These are phyloP conservation scores for Ganoderma resinaceum DNA, from an alignment of 1,284 basidiomycete species.

Conservation along the genomic window DNA sequence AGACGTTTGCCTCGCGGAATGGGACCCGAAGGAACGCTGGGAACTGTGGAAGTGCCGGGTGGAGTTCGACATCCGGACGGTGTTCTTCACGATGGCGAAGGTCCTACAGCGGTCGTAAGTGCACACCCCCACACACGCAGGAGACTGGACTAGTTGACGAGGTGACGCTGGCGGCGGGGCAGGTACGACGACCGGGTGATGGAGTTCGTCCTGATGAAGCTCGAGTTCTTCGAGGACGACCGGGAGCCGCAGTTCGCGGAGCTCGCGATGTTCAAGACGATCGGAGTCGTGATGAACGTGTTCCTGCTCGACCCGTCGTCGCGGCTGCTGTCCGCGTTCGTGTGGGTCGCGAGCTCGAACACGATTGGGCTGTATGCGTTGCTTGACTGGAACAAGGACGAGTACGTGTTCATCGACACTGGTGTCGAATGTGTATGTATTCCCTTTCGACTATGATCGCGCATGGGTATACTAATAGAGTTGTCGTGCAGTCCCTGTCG, in stretches of 20 bases:
- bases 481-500: conserved; percentile 52
- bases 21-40: conserved; percentile 71
- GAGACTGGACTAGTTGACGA: background rate
- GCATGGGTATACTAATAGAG: conserved; percentile 6
- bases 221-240: conserved; percentile 40
- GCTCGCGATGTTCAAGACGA: conserved; percentile 65
- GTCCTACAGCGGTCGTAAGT: conserved; percentile 60
- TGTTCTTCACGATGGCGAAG: conserved; percentile 79
- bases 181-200: conserved; percentile 42
- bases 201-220: conserved; percentile 46
- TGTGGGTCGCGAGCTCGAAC: conserved; percentile 59
- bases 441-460: background rate
- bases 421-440: conserved; percentile 71
- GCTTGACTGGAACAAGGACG: conserved; percentile 67
- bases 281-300: conserved; percentile 76
- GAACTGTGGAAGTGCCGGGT: conserved; percentile 80
- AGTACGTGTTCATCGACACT: conserved; percentile 76
- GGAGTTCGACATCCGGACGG: conserved; percentile 72
- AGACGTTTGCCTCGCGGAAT: conserved; percentile 65
- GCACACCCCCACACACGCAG: background rate
- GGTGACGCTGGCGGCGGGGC: conserved; percentile 1
- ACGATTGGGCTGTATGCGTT: conserved; percentile 68
- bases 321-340: conserved; percentile 68
- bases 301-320: conserved; percentile 73
- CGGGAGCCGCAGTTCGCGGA: conserved; percentile 50